Evolutionary conservation across 2,329 filamentous ascomycete genomes (phyloP), one percentile per base, ranked within the genome.

Genomic region (Zymoseptoria crescenta): DNA sequence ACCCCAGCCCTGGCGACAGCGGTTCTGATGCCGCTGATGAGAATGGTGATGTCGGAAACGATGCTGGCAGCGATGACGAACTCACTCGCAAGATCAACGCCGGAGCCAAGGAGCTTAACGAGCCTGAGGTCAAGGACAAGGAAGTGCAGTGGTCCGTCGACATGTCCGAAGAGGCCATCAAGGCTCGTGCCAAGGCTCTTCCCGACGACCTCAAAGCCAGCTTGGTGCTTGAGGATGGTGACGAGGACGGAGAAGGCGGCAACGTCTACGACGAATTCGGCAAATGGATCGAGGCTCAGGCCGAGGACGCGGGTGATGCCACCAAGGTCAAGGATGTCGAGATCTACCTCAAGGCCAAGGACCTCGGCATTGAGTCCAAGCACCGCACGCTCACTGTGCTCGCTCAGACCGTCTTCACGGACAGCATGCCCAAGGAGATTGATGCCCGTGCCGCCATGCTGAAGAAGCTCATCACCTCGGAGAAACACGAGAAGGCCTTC

Each of bases 61-160:
- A 89, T 62, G 89, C 85, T 65, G 87, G 83, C 64, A 96, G 91
- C 72, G 93, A 97, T 72, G 92, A 96, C 73, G 94, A 96, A 76
- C 87, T 96, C 66, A 90, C 87, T 70, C 89, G 90, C 74, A 83
- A 81, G 67, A 87, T 87, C 75, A 85, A 86, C 62, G 80, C 81
- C 60, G 83, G 83, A 64, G 87, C 86, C 65, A 81, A 86, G 69
- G 87, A 88, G 71, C 87, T 96, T 70, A 88, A 88, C 69, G 82
- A 83, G 52, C 78, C 80, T 27, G 81, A 84, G 57, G 75, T 78
- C 56, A 84, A 87, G 69, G 82, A 84, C 70, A 89, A 92, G 75
- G 90, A 96, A 66, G 87, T 96, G 63, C 85, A 96, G 67, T 99
- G 94, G 94, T 89, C 92, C 63, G 90, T 97, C 61, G 94, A 99